Base-by-base conservation (phyloP, 1,139 yeast species). In the Yarrowia galli region DNA sequence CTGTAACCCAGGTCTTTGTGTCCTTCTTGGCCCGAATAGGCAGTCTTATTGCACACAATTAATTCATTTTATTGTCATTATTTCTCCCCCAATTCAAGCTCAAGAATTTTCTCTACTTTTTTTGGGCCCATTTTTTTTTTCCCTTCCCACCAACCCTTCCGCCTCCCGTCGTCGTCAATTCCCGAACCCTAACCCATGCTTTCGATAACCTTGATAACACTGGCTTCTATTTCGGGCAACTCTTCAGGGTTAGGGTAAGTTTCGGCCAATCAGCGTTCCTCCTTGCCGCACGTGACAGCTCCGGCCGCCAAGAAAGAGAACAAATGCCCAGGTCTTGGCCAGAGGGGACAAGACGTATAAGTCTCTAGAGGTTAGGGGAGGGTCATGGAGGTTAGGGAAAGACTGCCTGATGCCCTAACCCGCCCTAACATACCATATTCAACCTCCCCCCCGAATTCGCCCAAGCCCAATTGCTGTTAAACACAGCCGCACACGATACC, bases 121-220 rank as follows among this genome's bases (percentile, higher is more conserved):
- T 42, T 42, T 10, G 8, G 12, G 5, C 7, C 1, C 12, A 9
- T 48, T 28, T 48, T 48, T 48, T 48, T 10, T 43, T 43, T 22
- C 20, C n/a, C n/a, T n/a, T n/a, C n/a, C n/a, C n/a, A n/a, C n/a
- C n/a, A n/a, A n/a, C n/a, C n/a, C n/a, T n/a, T 20, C n/a, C 42
- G 2, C 9, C 10, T 40, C n/a, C n/a, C n/a, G n/a, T n/a, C n/a
- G 6, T n/a, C 22, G 8, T 35, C 36, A 22, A 36, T 13, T 10
- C 51, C 51, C 56, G 56, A 20, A 28, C 56, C 56, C 45, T 51
- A 32, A 15, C 48, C 48, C 28, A 10, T 9, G 16, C 16, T 8
- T 20, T 18, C 51, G 64, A 58, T 58, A 58, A 58, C 64, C 51
- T 58, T 32, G 64, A 58, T 58, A 58, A 58, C 53, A 22, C 42